A percentile compares a stretch with the other conserved stretches of the same genome.
These are phyloP conservation scores for Hymenoscyphus repandus DNA, from an alignment of 2,329 filamentous ascomycete genomes.

Conservation along the genomic window DNA sequence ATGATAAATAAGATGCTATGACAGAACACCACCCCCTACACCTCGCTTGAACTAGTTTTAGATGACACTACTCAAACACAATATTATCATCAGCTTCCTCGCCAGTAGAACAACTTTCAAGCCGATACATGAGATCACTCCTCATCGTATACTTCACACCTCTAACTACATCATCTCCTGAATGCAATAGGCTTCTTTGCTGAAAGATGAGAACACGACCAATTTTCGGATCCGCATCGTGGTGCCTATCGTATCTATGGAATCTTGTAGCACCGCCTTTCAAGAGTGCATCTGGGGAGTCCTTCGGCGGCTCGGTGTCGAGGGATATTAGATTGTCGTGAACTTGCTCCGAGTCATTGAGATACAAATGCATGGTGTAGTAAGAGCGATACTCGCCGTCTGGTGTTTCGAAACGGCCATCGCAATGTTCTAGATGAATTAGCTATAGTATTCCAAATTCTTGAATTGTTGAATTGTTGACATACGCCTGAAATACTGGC, in stretches of 20 bases:
- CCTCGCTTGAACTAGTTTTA: too few relatives aligned
- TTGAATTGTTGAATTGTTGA: conserved; percentile 9
- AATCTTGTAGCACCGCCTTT: conserved; percentile 52
- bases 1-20: too few relatives aligned
- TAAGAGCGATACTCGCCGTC: conserved; percentile 28
- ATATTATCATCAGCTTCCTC: background rate
- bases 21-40: too few relatives aligned
- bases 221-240: conserved; percentile 44
- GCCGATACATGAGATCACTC: conserved; percentile 48
- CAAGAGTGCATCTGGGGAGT: conserved; percentile 14
- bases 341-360: conserved; percentile 44
- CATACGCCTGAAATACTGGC: conserved; percentile 62
- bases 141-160: conserved; percentile 54
- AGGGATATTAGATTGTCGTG: conserved; percentile 25
- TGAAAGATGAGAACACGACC: conserved; percentile 58
- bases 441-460: conserved; percentile 3
- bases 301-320: conserved; percentile 3
- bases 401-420: conserved; percentile 51
- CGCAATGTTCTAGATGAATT: conserved; percentile 52
- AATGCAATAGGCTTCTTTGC: conserved; percentile 46
- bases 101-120: conserved; percentile 12
- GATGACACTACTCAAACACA: background rate
- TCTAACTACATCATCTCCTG: conserved; percentile 45
- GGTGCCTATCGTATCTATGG: conserved; percentile 38
- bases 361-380: conserved; percentile 52